Evolutionary conservation across 352 stramenopile genomes (phyloP).

Genomic region (Phytophthora hibernalis): DNA sequence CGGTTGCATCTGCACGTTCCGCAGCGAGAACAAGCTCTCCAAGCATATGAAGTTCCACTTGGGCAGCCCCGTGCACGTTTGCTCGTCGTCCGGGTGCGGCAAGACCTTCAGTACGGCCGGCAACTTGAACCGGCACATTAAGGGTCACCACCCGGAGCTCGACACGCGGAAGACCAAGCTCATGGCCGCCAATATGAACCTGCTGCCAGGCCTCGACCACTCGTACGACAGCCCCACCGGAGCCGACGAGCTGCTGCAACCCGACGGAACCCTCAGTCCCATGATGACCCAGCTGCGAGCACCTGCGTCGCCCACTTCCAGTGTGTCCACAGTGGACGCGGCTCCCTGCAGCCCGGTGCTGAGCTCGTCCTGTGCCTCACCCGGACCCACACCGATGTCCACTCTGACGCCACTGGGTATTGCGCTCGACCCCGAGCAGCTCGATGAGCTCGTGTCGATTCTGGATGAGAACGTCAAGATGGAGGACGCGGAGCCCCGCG

Average conservation of each 20-base stretch:
- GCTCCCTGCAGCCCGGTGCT: conserved; percentile 15
- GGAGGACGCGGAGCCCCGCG: conserved; percentile 6
- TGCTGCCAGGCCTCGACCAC: conserved; percentile 11
- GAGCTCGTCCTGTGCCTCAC: conserved; percentile 26
- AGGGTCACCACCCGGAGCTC: conserved; percentile 53
- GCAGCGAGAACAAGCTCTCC: conserved; percentile 64
- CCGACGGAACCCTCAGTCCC: neutral
- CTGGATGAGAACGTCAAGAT: conserved; percentile 43
- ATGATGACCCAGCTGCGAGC: conserved; percentile 16
- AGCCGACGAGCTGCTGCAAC: conserved; percentile 27
- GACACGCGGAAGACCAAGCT: conserved; percentile 37
- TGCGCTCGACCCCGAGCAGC: conserved; percentile 35
- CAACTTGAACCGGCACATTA: conserved; percentile 70
- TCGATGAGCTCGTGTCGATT: conserved; percentile 51
- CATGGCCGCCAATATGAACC: conserved; percentile 18
- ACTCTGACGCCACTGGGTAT: conserved; percentile 14
- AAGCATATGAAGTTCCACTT: conserved; percentile 76
- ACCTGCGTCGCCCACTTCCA: conserved; percentile 18
- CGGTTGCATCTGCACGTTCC: conserved; percentile 60
- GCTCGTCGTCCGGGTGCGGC: conserved; percentile 44
- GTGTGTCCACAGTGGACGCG: conserved; percentile 22
- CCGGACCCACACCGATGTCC: conserved; percentile 11
- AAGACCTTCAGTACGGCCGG: conserved; percentile 71
- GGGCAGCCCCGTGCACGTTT: conserved; percentile 56
- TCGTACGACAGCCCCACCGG: conserved; percentile 42